A percentile compares a stretch with the other conserved stretches of the same genome.
Evolutionary conservation across 2,329 filamentous ascomycete species (phyloP).

Genomic region (Trichocomaceae sp.): DNA sequence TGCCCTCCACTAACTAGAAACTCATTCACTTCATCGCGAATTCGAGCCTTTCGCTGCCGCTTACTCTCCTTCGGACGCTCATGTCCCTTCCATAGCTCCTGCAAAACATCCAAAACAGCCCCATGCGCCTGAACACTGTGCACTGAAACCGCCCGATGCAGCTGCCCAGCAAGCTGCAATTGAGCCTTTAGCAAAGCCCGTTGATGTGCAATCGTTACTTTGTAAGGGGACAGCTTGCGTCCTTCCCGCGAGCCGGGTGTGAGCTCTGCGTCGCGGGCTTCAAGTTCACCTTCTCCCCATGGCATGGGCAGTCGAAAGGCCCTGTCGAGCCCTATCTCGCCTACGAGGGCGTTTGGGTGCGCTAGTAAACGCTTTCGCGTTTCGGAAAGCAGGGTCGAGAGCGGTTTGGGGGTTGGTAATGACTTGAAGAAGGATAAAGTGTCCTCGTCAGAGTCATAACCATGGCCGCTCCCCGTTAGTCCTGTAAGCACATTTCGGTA

Average conservation of each 20-base stretch:
- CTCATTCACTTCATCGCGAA: constrained; percentile 18
- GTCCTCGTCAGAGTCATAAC: constrained; percentile 34
- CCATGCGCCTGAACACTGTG: constrained; percentile 61
- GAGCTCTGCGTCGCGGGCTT: constrained; percentile 31
- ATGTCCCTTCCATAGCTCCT: constrained; percentile 52
- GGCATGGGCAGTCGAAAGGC: constrained; percentile 54
- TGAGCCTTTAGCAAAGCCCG: constrained; percentile 52
- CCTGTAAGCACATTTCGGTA: constrained; percentile 51
- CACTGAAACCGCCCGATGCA: constrained; percentile 52
- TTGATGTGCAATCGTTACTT: constrained; percentile 53
- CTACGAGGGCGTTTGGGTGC: constrained; percentile 52
- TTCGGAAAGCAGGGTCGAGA: constrained; percentile 47
- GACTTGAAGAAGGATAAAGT: constrained; percentile 44
- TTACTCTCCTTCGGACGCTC: constrained; percentile 30
- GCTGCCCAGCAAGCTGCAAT: constrained; percentile 52
- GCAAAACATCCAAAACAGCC: constrained; percentile 49
- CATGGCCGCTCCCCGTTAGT: constrained; percentile 15
- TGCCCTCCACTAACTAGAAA: background rate
- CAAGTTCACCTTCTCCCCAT: constrained; percentile 34
- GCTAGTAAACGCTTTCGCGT: constrained; percentile 43
- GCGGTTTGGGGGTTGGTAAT: constrained; percentile 49
- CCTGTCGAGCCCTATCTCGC: constrained; percentile 58
- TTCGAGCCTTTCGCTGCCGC: constrained; percentile 36
- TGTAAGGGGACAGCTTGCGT: constrained; percentile 50
- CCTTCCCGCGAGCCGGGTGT: constrained; percentile 58